Conservation (phyloP, 2,329 filamentous ascomycete genomes). For the Fusarium clavum region DNA sequence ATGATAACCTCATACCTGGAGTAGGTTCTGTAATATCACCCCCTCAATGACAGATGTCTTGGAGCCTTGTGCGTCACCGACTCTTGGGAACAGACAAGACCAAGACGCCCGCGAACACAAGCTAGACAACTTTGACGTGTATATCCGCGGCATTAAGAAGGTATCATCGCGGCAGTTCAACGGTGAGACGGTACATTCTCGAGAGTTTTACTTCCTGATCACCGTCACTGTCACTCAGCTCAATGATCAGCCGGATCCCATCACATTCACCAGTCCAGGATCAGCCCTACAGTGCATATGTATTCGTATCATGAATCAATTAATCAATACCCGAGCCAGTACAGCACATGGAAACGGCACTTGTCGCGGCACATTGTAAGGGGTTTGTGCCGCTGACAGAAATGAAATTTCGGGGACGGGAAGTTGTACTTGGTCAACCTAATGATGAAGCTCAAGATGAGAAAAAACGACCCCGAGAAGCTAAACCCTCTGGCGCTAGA, state of each 20-base stretch:
- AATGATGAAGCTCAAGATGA: neutral
- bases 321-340: neutral
- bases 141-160: constrained; percentile 30
- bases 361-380: constrained; percentile 1
- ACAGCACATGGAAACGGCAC: constrained; percentile 10
- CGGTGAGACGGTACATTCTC: neutral
- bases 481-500: constrained; percentile 8
- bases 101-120: constrained; percentile 22
- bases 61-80: constrained; percentile 17
- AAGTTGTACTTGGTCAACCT: constrained; percentile 2
- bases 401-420: constrained; percentile 19
- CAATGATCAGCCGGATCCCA: constrained; percentile 12
- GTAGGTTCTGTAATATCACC: neutral
- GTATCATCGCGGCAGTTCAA: constrained; percentile 18
- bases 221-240: constrained; percentile 17
- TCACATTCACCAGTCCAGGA: neutral
- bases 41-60: neutral
- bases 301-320: neutral
- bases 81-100: neutral
- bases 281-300: constrained; percentile 25
- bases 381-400: neutral
- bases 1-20: neutral
- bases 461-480: constrained; percentile 6
- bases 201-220: constrained; percentile 19
- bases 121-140: constrained; percentile 6